Evolutionary conservation across 345 rosid genomes (phyloP).

Genomic region (Populus tremula): DNA sequence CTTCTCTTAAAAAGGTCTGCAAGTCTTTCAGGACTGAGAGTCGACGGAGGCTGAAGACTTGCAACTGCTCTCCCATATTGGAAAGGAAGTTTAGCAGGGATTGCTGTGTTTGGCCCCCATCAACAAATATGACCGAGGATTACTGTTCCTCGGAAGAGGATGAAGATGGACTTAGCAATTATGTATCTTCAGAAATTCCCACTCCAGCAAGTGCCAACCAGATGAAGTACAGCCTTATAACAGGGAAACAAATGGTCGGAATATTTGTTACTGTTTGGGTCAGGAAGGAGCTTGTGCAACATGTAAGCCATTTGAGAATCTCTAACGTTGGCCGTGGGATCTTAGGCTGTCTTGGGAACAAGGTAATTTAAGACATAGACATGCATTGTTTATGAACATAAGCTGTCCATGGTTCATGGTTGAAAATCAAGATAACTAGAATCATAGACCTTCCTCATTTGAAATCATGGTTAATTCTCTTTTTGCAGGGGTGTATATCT

Average conservation of each 20-base stretch:
- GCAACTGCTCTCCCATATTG: conserved; percentile 61
- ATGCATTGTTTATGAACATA: not conserved
- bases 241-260: conserved; percentile 96
- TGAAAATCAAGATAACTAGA: not conserved
- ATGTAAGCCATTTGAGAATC: conserved; percentile 73
- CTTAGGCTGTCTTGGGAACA: conserved; percentile 91
- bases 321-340: conserved; percentile 75
- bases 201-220: conserved; percentile 25
- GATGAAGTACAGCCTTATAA: conserved; percentile 70
- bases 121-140: conserved; percentile 43
- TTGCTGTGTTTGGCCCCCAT: conserved; percentile 67
- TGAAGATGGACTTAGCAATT: conserved; percentile 46
- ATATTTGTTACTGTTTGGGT: conserved; percentile 89
- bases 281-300: conserved; percentile 72
- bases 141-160: conserved; percentile 66
- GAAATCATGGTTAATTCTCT: not conserved
- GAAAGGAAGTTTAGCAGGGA: conserved; percentile 63
- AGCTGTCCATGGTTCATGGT: not conserved
- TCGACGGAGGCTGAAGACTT: conserved; percentile 65
- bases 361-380: conserved; percentile 41
- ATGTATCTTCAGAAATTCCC: conserved; percentile 31
- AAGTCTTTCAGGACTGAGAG: conserved; percentile 77
- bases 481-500: conserved; percentile 83
- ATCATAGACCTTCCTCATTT: not conserved
- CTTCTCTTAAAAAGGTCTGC: conserved; percentile 73